phyloP scores from a whole-genome alignment of 331 rosid species.

The Rosa hybrid region DNA sequence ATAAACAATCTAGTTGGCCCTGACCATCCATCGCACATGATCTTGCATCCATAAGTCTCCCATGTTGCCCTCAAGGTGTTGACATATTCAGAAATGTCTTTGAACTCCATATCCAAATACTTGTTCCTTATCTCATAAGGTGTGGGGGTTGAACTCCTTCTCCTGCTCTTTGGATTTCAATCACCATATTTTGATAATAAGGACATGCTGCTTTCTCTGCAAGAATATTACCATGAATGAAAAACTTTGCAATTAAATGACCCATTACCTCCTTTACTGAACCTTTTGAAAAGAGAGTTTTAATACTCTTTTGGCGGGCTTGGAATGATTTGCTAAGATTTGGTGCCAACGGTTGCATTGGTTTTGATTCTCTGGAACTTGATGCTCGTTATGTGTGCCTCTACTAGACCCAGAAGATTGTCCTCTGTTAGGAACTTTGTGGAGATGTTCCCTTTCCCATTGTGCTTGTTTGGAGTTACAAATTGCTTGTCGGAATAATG shows the following conservation, averaged over 20 bases:
- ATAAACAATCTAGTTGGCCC: not conserved
- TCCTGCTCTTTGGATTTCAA: too few relatives aligned
- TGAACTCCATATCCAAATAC: too few relatives aligned
- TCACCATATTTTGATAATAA: too few relatives aligned
- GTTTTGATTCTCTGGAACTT: not conserved
- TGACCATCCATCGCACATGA: not conserved
- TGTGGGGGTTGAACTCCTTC: too few relatives aligned
- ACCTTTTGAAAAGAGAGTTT: too few relatives aligned
- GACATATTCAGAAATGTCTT: not conserved
- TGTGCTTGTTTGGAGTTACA: not conserved
- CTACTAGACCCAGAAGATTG: not conserved
- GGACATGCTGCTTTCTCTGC: too few relatives aligned
- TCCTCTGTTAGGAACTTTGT: not conserved
- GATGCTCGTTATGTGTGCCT: not conserved
- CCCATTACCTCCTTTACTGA: not conserved
- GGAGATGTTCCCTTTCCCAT: not conserved
- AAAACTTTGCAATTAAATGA: too few relatives aligned
- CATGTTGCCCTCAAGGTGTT: not conserved
- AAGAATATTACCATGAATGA: not conserved
- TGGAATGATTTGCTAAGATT: not conserved
- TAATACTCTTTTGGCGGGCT: not conserved
- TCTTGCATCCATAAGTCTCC: not conserved
- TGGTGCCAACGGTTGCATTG: not conserved
- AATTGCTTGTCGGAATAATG: not conserved
- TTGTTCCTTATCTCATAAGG: too few relatives aligned